phyloP scores from a whole-genome alignment of 768 basidiomycete genomes.

The Pluteus cervinus region DNA sequence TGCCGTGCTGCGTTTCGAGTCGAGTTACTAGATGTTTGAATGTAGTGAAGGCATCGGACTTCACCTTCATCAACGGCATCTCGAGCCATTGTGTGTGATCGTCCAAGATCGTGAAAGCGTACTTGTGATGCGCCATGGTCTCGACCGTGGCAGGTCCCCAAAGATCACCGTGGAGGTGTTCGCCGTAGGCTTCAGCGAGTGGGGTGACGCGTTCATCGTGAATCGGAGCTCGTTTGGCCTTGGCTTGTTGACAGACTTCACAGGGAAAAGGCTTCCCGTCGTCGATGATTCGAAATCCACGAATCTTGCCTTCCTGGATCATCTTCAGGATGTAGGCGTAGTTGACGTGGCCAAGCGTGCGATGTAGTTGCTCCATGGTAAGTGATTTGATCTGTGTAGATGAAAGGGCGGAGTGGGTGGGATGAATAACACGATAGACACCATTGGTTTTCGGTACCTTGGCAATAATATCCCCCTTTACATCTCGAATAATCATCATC shows the following conservation, averaged over 20 bases:
- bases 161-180: not conserved
- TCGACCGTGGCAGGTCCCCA: not conserved
- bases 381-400: conserved; percentile 5
- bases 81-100: conserved; percentile 8
- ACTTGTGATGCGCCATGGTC: not conserved
- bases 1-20: conserved; percentile 13
- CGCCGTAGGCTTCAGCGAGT: not conserved
- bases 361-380: conserved; percentile 18
- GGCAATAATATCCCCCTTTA: no score
- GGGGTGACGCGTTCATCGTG: conserved; percentile 11
- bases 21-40: conserved; percentile 19
- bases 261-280: conserved; percentile 10
- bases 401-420: conserved; percentile 17
- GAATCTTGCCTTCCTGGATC: conserved; percentile 13
- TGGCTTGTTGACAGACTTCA: conserved; percentile 18
- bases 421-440: conserved; percentile 14
- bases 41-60: conserved; percentile 9
- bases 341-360: conserved; percentile 21
- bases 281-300: no score
- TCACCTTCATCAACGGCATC: no score
- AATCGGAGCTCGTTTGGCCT: conserved; percentile 16
- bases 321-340: conserved; percentile 10
- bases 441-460: conserved; percentile 11
- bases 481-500: no score
- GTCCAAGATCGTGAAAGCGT: conserved; percentile 10